These are phyloP conservation scores for Pachysolen tannophilus DNA, from an alignment of 805 yeast genomes.

Conservation along the genomic window DNA sequence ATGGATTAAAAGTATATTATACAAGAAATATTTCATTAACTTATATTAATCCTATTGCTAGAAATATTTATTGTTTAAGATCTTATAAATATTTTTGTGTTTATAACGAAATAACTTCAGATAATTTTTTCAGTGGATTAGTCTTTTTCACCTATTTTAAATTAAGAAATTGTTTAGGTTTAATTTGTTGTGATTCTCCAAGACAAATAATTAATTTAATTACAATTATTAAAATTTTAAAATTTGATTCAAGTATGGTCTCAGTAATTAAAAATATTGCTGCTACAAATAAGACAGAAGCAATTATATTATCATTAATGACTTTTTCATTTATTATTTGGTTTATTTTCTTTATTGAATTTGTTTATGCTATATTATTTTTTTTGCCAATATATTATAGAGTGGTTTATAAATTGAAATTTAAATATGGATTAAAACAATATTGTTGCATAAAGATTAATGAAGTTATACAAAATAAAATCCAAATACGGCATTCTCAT, in stretches of 20 bases:
- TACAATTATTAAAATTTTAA: slow-evolving; percentile 50
- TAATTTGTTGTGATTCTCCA: slow-evolving; percentile 74
- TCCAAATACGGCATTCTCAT: slow-evolving; percentile 28
- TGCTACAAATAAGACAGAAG: slow-evolving; percentile 50
- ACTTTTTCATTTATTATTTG: slow-evolving; percentile 67
- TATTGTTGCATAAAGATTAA: slow-evolving; percentile 57
- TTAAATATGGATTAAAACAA: slow-evolving; percentile 40
- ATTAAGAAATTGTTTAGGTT: slow-evolving; percentile 50
- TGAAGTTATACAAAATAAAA: slow-evolving; percentile 44
- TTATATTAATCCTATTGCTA: slow-evolving; percentile 60
- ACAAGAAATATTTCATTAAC: slow-evolving; percentile 61
- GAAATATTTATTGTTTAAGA: slow-evolving; percentile 45
- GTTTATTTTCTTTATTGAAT: slow-evolving; percentile 54
- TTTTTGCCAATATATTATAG: slow-evolving; percentile 44
- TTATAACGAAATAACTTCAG: slow-evolving; percentile 58
- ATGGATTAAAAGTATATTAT: slow-evolving; percentile 50
- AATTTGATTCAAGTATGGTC: slow-evolving; percentile 34
- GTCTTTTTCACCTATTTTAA: slow-evolving; percentile 61
- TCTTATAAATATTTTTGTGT: slow-evolving; percentile 66
- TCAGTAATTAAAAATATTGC: slow-evolving; percentile 50
- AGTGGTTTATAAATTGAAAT: slow-evolving; percentile 28
- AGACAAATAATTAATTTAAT: slow-evolving; percentile 79
- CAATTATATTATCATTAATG: slow-evolving; percentile 71
- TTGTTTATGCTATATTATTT: slow-evolving; percentile 44
- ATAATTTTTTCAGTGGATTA: slow-evolving; percentile 58